Evolutionary conservation across 176 grass and related monocot species (phyloP).

Genomic region (Bonia amplexicaulis): DNA sequence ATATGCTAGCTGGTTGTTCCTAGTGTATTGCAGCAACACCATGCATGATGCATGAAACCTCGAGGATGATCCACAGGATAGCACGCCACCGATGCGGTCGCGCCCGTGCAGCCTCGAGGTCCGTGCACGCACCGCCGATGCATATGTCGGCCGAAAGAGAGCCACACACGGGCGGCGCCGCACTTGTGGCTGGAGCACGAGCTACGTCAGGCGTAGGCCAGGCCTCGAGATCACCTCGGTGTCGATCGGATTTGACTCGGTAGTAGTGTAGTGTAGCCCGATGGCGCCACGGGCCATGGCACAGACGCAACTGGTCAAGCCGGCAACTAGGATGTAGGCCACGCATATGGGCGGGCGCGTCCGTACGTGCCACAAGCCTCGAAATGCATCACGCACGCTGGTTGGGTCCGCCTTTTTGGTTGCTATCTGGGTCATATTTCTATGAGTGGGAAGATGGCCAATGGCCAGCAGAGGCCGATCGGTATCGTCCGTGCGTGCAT

Average conservation of each 20-base stretch:
- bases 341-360: neutral
- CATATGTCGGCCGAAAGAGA: constrained; percentile 21
- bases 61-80: neutral
- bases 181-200: constrained; percentile 17
- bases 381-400: neutral
- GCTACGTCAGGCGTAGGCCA: neutral
- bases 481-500: neutral
- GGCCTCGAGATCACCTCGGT: neutral
- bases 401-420: too few relatives aligned
- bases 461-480: neutral
- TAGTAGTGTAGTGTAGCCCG: neutral
- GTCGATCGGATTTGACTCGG: neutral
- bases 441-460: neutral
- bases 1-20: neutral
- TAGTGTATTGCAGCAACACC: neutral
- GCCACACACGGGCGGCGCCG: neutral
- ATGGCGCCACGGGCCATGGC: neutral
- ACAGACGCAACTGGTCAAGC: neutral
- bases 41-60: neutral
- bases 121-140: neutral
- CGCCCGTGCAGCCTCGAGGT: neutral
- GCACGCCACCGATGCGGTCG: neutral
- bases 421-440: too few relatives aligned
- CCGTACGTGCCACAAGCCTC: neutral
- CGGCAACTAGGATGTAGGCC: neutral